Evolutionary conservation across 495 filamentous ascomycete genomes (phyloP).

Genomic region (Aspergillus nidulans): DNA sequence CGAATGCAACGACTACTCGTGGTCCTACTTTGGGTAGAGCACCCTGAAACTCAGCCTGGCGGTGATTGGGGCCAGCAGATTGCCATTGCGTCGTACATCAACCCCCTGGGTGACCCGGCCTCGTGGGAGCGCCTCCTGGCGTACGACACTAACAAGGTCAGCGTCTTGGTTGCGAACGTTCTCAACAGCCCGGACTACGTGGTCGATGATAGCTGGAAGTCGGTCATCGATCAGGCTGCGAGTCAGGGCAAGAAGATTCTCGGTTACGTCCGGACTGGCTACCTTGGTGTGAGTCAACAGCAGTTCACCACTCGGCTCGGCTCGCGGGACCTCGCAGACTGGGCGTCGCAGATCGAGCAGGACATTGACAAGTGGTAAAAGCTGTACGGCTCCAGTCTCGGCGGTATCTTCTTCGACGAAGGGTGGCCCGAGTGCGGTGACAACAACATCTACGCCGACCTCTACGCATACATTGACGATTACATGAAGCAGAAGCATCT

Average conservation of each 20-base stretch:
- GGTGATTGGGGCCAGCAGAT: constrained; percentile 21
- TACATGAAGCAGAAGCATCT: constrained; percentile 15
- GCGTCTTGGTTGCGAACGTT: constrained; percentile 18
- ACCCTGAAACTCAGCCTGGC: too few species aligned
- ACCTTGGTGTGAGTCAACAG: constrained; percentile 18
- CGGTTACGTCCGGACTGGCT: constrained; percentile 23
- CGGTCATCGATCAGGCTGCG: constrained; percentile 13
- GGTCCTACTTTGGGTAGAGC: too few species aligned
- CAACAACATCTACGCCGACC: constrained; percentile 13
- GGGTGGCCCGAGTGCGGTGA: constrained; percentile 18
- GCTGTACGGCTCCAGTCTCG: constrained; percentile 14
- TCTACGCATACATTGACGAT: constrained; percentile 13
- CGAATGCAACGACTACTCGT: too few species aligned
- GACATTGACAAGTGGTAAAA: constrained; percentile 23
- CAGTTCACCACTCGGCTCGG: constrained; percentile 19
- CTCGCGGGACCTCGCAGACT: constrained; percentile 13
- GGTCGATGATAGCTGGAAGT: constrained; percentile 12
- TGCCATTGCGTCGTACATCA: constrained; percentile 21
- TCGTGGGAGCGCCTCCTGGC: constrained; percentile 17
- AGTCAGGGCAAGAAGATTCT: constrained; percentile 14
- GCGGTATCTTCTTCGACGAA: constrained; percentile 23
- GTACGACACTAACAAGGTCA: constrained; percentile 10
- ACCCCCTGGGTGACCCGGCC: constrained; percentile 15
- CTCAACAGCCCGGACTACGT: constrained; percentile 17
- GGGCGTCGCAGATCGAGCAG: constrained; percentile 18